Evolutionary conservation across 345 rosid genomes (phyloP).

Genomic region (Turritis glabra): DNA sequence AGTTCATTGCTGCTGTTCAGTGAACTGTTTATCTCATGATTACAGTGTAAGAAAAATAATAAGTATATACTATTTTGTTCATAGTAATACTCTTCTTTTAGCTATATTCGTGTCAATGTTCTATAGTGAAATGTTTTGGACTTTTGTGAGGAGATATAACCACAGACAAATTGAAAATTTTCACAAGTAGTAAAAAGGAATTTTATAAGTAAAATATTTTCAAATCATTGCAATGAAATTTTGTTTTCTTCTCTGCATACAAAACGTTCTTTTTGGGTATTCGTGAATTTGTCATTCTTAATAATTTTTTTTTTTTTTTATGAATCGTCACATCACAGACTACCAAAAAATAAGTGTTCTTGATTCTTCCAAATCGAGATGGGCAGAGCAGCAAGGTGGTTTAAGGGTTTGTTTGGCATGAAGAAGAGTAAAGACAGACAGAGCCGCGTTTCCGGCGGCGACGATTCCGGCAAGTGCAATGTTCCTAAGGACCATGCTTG

Average conservation of each 20-base stretch:
- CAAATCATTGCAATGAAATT: constrained; percentile 32
- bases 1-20: neutral
- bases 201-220: neutral
- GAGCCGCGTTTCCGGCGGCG: constrained; percentile 48
- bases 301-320: neutral
- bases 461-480: constrained; percentile 23
- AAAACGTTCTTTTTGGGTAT: constrained; percentile 24
- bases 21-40: neutral
- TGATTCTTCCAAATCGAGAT: constrained; percentile 38
- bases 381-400: constrained; percentile 76
- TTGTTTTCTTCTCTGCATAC: constrained; percentile 18
- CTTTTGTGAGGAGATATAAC: constrained; percentile 1
- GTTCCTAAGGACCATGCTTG: constrained; percentile 37
- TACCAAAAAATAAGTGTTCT: neutral
- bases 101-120: neutral
- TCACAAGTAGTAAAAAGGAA: neutral
- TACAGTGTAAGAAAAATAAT: neutral
- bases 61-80: neutral
- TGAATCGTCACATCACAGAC: constrained; percentile 33
- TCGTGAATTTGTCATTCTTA: constrained; percentile 21
- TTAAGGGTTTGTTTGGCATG: constrained; percentile 65
- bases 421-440: constrained; percentile 55
- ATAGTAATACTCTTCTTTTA: constrained; percentile 11
- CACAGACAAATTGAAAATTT: neutral
- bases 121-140: neutral